Percentiles rank a stretch among this genome's conserved stretches.
These are phyloP conservation scores for Teunomyces pallodes DNA, from an alignment of 805 yeast species.

Conservation along the genomic window DNA sequence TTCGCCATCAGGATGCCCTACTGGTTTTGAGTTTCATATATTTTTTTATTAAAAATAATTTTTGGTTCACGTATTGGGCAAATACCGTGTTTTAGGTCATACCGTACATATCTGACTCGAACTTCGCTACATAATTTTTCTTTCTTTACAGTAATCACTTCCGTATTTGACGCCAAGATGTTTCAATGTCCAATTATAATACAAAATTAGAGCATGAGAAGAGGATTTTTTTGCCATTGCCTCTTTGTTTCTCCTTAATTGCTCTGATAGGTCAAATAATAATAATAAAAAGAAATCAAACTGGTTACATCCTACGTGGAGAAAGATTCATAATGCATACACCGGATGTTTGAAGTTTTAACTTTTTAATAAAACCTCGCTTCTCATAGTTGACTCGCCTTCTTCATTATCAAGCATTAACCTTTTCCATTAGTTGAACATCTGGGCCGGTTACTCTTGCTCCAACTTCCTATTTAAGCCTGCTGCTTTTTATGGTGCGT, in stretches of 20 bases:
- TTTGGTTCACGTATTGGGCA: not conserved
- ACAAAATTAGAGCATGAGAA: not conserved
- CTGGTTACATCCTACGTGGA: not conserved
- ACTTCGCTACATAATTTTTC: not conserved
- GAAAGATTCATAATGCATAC: not conserved
- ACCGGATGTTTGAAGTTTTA: not conserved
- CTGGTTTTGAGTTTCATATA: not conserved
- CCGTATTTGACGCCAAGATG: not conserved
- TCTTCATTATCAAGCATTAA: not conserved
- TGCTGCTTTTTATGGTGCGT: not conserved
- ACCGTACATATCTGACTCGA: constrained; percentile 1
- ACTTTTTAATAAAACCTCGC: not conserved
- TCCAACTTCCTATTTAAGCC: not conserved
- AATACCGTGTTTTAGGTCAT: not conserved
- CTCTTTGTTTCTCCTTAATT: not conserved
- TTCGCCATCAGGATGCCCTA: not conserved
- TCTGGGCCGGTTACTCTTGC: not conserved
- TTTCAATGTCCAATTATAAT: not conserved
- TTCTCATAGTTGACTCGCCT: not conserved
- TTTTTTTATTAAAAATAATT: not conserved
- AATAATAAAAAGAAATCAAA: not conserved
- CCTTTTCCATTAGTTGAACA: not conserved
- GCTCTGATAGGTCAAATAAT: not conserved
- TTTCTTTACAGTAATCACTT: not conserved
- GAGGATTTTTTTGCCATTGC: not conserved